phyloP scores from a whole-genome alignment of 164 flowering plant species.

The Magnolia officinalis region DNA sequence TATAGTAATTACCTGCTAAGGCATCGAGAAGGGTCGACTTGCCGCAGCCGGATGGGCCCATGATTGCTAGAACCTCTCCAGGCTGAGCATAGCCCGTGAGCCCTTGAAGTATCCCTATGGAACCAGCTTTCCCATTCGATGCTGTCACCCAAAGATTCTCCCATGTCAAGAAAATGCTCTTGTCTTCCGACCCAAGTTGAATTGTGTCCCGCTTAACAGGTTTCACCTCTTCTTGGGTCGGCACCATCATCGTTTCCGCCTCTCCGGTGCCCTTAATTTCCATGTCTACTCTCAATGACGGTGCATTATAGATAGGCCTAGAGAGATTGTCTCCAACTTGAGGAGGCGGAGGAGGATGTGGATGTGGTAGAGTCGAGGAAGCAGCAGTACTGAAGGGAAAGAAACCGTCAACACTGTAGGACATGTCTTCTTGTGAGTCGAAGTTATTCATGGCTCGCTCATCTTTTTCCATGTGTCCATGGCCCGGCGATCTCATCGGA shows the following conservation, averaged over 20 bases:
- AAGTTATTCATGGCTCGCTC: neutral
- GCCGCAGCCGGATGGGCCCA: slow-evolving; percentile 62
- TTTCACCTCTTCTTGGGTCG: neutral
- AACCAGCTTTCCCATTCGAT: slow-evolving; percentile 12
- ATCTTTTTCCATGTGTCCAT: neutral
- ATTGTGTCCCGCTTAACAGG: neutral
- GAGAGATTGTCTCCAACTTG: neutral
- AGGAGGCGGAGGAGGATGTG: neutral
- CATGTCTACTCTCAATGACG: neutral
- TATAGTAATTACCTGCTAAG: slow-evolving; percentile 34
- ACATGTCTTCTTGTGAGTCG: neutral
- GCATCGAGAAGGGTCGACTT: slow-evolving; percentile 51
- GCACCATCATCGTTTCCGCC: neutral
- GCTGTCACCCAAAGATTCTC: slow-evolving; percentile 38
- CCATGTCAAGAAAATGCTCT: slow-evolving; percentile 38
- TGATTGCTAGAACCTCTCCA: slow-evolving; percentile 44
- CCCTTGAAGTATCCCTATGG: slow-evolving; percentile 28
- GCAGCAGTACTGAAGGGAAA: slow-evolving; percentile 7
- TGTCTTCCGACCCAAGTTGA: neutral
- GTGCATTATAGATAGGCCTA: neutral
- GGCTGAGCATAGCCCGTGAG: slow-evolving; percentile 44
- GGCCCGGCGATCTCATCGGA: slow-evolving; percentile 4
- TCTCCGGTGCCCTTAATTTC: neutral
- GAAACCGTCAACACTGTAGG: neutral
- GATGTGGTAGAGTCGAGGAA: neutral